Base-by-base conservation (phyloP, 441 rosid genomes). In the Populus hybrid region DNA sequence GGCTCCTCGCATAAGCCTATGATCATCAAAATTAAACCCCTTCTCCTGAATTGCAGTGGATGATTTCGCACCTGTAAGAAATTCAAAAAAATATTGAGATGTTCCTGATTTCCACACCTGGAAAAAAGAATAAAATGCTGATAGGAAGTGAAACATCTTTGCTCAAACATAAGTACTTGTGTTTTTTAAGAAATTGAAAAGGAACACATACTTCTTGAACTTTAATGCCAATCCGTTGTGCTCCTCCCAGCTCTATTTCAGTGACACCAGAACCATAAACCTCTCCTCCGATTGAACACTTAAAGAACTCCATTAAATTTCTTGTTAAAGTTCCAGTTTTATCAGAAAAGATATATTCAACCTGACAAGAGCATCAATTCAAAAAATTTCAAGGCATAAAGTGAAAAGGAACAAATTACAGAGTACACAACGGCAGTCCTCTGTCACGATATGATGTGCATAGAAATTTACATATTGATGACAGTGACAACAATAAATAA, bases 251-350 rank as follows among this genome's bases (percentile, higher is more conserved):
- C 85, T 97, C 99, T 80, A 92, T 92, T 86, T 97, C 99, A 77
- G 99, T 97, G 82, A 91, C 50, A 77, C 99, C 99, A 79, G 93
- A 85, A 81, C 99, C 99, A 84, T 97, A 97, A 71, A 88, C 85
- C 87, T 89, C 97, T 80, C 98, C 99, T 78, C 97, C 99, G 89
- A 97, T 93, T 23, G 99, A 93, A 81, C 99, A 94, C 87, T 97
- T 97, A 81, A 97, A 97, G 83, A 97, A 94, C 90, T 97, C 99
- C 99, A 97, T 97, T 84, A 94, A 83, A 82, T 97, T 97, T 85
- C 99, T 89, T 18, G 99, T 97, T 82, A 97, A 90, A 74, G 99
- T 97, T 86, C 99, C 99, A 34, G 99, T 97, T 90, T 94, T 97
- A 86, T 97, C 99, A 65, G 99, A 92, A 86, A 97, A 97, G 73